Conservation (phyloP, 352 stramenopile species). For the Phytophthora podocarpi region DNA sequence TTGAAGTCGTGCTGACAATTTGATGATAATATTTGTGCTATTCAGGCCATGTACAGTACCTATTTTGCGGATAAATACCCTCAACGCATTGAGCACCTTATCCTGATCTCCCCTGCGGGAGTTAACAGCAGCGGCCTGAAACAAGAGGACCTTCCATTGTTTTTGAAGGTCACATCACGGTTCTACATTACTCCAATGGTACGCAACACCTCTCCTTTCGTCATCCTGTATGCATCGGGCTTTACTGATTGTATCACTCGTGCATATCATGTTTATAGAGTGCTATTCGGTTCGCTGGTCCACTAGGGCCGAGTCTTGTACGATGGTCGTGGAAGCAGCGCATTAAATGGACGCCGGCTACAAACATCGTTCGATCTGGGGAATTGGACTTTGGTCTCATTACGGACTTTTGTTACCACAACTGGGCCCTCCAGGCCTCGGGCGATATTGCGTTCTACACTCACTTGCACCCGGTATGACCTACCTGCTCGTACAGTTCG, state of each 20-base stretch:
- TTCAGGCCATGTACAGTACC: constrained; percentile 75
- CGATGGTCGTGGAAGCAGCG: constrained; percentile 60
- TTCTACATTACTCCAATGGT: constrained; percentile 80
- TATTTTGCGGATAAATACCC: constrained; percentile 80
- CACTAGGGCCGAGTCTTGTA: constrained; percentile 59
- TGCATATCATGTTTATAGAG: constrained; percentile 48
- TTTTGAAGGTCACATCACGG: constrained; percentile 43
- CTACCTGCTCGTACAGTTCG: not conserved
- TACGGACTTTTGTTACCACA: constrained; percentile 81
- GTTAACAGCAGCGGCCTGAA: constrained; percentile 51
- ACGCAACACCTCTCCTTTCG: not conserved
- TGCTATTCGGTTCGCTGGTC: constrained; percentile 64
- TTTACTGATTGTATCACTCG: constrained; percentile 1
- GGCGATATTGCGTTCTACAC: constrained; percentile 81
- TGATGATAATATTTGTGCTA: not conserved
- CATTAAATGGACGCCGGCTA: constrained; percentile 63
- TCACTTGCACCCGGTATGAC: constrained; percentile 63
- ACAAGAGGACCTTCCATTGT: constrained; percentile 44
- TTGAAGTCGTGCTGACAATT: constrained; percentile 1
- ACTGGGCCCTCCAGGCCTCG: constrained; percentile 76
- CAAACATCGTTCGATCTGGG: constrained; percentile 78
- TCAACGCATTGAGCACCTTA: constrained; percentile 72
- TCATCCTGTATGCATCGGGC: not conserved
- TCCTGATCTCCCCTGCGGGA: constrained; percentile 76
- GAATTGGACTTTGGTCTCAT: constrained; percentile 76